Base-by-base conservation (phyloP, 2,329 filamentous ascomycete species). In the Rachicladosporium sp. region DNA sequence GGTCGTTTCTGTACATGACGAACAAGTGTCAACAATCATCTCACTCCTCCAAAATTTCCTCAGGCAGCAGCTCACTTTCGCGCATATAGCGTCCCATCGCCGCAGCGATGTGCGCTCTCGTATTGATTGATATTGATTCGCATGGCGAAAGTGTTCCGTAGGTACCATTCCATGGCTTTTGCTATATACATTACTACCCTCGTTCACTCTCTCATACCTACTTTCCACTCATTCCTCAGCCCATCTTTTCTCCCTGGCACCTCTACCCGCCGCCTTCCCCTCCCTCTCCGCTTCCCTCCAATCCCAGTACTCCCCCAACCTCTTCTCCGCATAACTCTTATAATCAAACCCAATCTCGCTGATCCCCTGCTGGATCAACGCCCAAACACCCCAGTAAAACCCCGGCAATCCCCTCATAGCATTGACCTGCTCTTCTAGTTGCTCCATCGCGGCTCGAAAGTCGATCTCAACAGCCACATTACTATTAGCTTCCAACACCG, bases 301-400 rank as follows among this genome's bases (percentile, higher is more conserved):
- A 3, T 81, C 86, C 74, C 81, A 93, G 64, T 95, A 96, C 65
- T 96, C 91, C 37, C 82, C 80, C 5, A 98, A 68, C 40, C 91
- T 73, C 10, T 81, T 64, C 60, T 95, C 85, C 8, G 91, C 89
- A 59, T 96, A 98, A 6, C 74, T 76, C 33, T 86, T 84, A 58
- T 98, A 98, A 63, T 98, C 88, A 56, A 98, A 98, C 57, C 95
- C 84, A 53, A 98, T 98, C 48, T 89, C 76, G 8, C 85, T 93
- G 49, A 98, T 96, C 40, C 77, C 83, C 2, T 88, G 83, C 67
- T 98, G 91, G 48, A 98, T 96, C 46, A 93, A 67, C 6, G 87
- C 82, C 91, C 91, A 98, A 42, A 95, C 86, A 15, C 91, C 91
- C 88, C 77, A 81, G 56, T 78, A 81, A 56, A 98, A 85, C 6